Evolutionary conservation across 306 rosid species (phyloP).

Genomic region (Betula pendula): DNA sequence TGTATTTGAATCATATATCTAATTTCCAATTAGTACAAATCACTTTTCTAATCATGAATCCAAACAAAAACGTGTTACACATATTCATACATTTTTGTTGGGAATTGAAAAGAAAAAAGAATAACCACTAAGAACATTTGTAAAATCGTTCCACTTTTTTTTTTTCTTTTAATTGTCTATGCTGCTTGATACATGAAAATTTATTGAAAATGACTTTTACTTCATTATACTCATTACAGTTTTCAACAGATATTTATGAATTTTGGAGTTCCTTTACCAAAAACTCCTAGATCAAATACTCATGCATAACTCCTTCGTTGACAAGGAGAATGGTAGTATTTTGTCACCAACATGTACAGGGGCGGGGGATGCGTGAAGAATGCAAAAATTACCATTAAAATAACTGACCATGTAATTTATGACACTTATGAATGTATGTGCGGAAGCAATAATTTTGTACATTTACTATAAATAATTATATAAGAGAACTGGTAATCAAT

Average conservation of each 20-base stretch:
- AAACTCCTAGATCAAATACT: not conserved
- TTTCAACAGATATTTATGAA: not conserved
- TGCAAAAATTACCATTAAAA: not conserved
- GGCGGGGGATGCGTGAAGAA: not conserved
- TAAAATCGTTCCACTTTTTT: not conserved
- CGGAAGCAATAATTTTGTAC: not conserved
- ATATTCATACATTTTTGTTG: not conserved
- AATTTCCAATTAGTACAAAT: not conserved
- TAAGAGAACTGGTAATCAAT: constrained; percentile 11
- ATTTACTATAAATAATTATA: not conserved
- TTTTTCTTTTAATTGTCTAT: no score
- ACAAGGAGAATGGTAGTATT: not conserved
- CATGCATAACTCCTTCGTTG: not conserved
- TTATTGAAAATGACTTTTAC: not conserved
- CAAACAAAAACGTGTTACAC: not conserved
- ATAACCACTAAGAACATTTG: not conserved
- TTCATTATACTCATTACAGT: not conserved
- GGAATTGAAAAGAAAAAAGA: no score
- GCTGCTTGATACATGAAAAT: not conserved
- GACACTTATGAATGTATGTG: not conserved
- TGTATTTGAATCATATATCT: not conserved
- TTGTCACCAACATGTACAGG: not conserved
- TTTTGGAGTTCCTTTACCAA: not conserved
- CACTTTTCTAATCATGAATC: not conserved
- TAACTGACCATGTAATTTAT: not conserved